Base-by-base conservation (phyloP, 2,329 filamentous ascomycete species). In the Monosporascus sp. region DNA sequence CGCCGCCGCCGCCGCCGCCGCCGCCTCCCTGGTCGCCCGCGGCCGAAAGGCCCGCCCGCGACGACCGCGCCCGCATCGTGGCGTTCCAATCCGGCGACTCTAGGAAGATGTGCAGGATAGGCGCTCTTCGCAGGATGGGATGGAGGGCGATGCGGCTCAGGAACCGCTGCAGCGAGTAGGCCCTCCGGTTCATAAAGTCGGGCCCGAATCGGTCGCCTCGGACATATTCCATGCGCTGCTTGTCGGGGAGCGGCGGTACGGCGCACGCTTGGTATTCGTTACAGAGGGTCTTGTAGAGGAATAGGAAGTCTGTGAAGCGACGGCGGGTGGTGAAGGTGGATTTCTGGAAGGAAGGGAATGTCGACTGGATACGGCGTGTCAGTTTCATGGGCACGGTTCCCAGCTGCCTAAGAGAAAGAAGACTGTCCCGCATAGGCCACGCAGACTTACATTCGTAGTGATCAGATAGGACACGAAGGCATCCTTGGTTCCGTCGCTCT, bases 211-310 rank as follows among this genome's bases (percentile, higher is more conserved):
- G 88, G 75, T 97, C 93, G 62, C 94, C 94, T 37, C 92, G 89
- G 50, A 97, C 94, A 68, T 97, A 97, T 67, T 96, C 91, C 89
- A 99, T 96, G 74, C 95, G 95, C 78, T 97, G 93, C 79, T 97
- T 99, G 74, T 97, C 94, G 50, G 94, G 94, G 51, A 99, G 79
- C 47, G 94, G 94, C 31, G 94, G 94, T 3, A 99, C 90, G 48
- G 94, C 94, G 71, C 88, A 90, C 74, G 90, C 89, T 55, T 91
- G 90, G 65, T 90, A 97, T 70, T 97, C 92, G 68, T 86, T 86
- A 58, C 81, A 85, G 50, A 99, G 85, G 35, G 89, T 87, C 73
- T 96, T 97, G 76, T 90, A 97, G 57, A 99, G 84, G 70, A 96
- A 99, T 62, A 95, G 87, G 69, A 99, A 99, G 75, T 99, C 94